Evolutionary conservation across 371 early-diverging fungal species (phyloP), one percentile per base, ranked within the genome.

Genomic region (Synchytrium microbalum): DNA sequence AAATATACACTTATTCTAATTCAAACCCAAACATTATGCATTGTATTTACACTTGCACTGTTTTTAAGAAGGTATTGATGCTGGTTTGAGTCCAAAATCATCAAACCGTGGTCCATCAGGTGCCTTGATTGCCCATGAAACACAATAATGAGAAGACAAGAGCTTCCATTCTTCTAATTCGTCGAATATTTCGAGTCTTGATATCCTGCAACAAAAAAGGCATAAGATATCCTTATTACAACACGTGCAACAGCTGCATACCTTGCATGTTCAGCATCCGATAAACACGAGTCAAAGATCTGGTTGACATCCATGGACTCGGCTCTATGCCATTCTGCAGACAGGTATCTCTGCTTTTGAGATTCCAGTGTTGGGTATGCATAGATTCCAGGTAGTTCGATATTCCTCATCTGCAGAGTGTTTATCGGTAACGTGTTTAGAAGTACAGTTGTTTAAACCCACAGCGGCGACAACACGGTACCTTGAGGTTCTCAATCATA

Each of bases 121-220:
- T 25, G 57, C 10, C 16, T 64, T 60, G 19, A 64, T 59, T 19
- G 90, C 92, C 92, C 91, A 92, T 0, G 88, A 85, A 56, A 95
- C 78, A 53, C 93, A 94, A 64, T 96, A 96, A 74, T 96, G 97
- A 1, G 74, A 78, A 0, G 87, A 83, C 31, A 96, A 75, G 23
- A 96, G 66, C 24, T 73, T 73, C 90, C 95, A 94, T 75, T 94
- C 97, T 74, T 96, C 97, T 52, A 93, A 69, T 75, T 96, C 96
- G 69, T 96, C 95, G 64, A 96, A 79, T 8, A 92, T 84, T 69
- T 96, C 95, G 30, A 95, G 68, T 61, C 71, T 72, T 19, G 84
- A 74, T 46, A 96, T 79, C 52, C 96, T 85, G 32, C 60, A 23
- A 31, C n/a, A 54, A 28, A 8, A 14, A 23, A 32, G 16, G 59